Conservation (phyloP, 495 filamentous ascomycete genomes). For the Hypoxylon fragiforme region DNA sequence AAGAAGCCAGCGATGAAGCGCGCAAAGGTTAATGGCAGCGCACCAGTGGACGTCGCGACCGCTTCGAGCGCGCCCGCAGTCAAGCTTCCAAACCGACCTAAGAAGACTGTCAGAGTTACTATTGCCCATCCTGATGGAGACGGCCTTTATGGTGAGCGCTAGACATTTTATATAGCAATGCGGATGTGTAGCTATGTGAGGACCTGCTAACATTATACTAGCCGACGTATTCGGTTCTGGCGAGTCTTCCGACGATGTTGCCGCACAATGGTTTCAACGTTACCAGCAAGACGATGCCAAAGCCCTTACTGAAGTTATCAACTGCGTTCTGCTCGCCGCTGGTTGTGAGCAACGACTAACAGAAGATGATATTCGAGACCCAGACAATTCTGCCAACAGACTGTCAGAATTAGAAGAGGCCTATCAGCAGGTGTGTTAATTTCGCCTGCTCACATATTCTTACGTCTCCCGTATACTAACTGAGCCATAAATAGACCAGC, state of each 20-base stretch:
- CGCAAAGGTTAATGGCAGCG: slow-evolving; percentile 68
- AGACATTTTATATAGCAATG: background rate
- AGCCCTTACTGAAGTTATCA: slow-evolving; percentile 82
- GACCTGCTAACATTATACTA: slow-evolving; percentile 44
- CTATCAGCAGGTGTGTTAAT: slow-evolving; percentile 64
- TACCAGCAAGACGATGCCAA: slow-evolving; percentile 69
- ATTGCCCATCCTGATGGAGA: slow-evolving; percentile 58
- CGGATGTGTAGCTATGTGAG: no score
- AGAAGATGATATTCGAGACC: slow-evolving; percentile 78
- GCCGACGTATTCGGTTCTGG: slow-evolving; percentile 81
- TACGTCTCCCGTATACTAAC: slow-evolving; percentile 30
- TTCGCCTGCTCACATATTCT: background rate
- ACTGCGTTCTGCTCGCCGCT: slow-evolving; percentile 81
- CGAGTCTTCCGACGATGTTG: slow-evolving; percentile 70
- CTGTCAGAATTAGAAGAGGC: slow-evolving; percentile 79
- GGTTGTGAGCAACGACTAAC: slow-evolving; percentile 77
- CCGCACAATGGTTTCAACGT: slow-evolving; percentile 73
- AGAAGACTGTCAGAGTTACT: slow-evolving; percentile 56
- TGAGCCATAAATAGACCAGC: slow-evolving; percentile 53
- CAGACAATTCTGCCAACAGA: slow-evolving; percentile 71
- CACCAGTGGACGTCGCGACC: slow-evolving; percentile 43
- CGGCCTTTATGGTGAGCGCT: slow-evolving; percentile 74
- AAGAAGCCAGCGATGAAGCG: slow-evolving; percentile 73
- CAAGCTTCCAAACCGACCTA: slow-evolving; percentile 62
- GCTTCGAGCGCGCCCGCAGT: slow-evolving; percentile 44